These are phyloP conservation scores for Mucor mucedo DNA, from an alignment of 371 early-diverging fungal species.

Conservation along the genomic window DNA sequence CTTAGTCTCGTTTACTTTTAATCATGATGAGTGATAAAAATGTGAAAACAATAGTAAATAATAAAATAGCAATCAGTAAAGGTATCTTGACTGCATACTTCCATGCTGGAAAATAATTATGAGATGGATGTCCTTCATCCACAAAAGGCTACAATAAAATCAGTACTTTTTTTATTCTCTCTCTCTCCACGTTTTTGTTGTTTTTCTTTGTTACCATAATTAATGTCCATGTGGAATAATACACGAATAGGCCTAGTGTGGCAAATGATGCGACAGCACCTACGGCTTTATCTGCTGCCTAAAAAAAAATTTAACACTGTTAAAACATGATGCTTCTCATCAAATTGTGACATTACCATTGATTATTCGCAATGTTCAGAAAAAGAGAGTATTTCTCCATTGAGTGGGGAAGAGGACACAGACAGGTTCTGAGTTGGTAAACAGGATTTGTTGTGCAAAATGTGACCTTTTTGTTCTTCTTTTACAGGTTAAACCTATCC, in stretches of 20 bases:
- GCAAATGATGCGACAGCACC: conserved; percentile 78
- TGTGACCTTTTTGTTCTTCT: too few relatives aligned
- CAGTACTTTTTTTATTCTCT: too few relatives aligned
- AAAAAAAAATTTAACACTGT: background rate
- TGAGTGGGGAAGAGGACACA: too few relatives aligned
- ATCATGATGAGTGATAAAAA: conserved; percentile 88
- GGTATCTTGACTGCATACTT: conserved; percentile 89
- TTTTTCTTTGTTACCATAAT: conserved; percentile 64
- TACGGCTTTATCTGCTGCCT: conserved; percentile 76
- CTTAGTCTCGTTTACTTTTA: conserved; percentile 59
- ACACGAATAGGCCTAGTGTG: conserved; percentile 75
- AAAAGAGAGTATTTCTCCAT: too few relatives aligned
- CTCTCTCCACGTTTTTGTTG: background rate
- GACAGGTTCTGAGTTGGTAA: too few relatives aligned
- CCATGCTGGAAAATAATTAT: conserved; percentile 81
- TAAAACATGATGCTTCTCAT: too few relatives aligned
- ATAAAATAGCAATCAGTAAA: conserved; percentile 78
- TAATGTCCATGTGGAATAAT: conserved; percentile 91
- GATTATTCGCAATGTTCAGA: too few relatives aligned
- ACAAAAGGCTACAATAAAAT: conserved; percentile 81
- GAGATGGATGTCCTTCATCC: conserved; percentile 80
- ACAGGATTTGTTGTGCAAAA: too few relatives aligned
- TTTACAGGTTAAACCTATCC: too few relatives aligned
- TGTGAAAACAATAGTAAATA: conserved; percentile 74
- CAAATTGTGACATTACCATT: too few relatives aligned